Percentiles rank a stretch among this genome's conserved stretches.
Conservation (phyloP, 768 basidiomycete genomes). For the Lactifluus pinguis region DNA sequence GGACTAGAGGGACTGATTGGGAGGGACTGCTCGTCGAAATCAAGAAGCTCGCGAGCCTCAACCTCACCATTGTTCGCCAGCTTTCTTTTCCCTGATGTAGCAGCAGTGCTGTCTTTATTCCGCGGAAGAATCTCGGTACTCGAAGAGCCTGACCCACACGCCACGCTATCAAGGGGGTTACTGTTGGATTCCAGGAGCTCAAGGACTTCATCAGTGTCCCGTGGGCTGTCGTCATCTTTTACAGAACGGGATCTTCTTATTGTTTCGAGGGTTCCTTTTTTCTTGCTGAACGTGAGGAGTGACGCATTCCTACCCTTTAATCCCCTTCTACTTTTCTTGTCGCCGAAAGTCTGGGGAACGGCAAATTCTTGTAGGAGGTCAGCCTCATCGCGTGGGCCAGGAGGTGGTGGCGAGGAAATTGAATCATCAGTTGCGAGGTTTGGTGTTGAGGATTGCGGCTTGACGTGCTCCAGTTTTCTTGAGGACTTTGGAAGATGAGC, state of each 20-base stretch:
- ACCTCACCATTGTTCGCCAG: not conserved
- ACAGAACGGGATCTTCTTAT: not conserved
- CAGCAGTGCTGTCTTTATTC: not conserved
- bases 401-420: not conserved
- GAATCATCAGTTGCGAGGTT: not conserved
- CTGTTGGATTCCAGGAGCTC: conserved; percentile 8
- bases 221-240: not conserved
- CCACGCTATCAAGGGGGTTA: not conserved
- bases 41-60: not conserved
- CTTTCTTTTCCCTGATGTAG: not conserved
- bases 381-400: not conserved
- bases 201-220: conserved; percentile 6
- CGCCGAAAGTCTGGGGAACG: not conserved
- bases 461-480: not conserved
- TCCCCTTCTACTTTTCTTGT: not conserved
- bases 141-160: not conserved
- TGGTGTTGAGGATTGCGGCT: not conserved
- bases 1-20: conserved; percentile 1
- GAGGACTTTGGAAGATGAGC: not conserved
- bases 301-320: conserved; percentile 1
- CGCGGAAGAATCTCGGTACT: not conserved
- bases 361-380: not conserved
- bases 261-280: conserved; percentile 8
- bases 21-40: conserved; percentile 1
- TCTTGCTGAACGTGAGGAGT: not conserved